Evolutionary conservation across 768 basidiomycete genomes (phyloP).

Genomic region (Dioszegia aurantiaca): DNA sequence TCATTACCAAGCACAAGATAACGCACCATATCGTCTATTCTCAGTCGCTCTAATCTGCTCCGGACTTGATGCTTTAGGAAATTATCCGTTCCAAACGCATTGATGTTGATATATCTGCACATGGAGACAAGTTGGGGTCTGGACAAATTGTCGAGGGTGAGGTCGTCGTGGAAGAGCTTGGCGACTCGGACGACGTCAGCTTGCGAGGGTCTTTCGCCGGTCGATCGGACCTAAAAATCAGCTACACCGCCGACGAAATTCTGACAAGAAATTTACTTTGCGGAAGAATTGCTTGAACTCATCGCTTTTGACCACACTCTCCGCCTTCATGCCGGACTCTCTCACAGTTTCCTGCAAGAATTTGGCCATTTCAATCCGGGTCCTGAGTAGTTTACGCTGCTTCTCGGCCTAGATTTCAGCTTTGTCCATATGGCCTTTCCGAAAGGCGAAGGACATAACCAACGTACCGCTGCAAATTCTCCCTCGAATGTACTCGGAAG

Average conservation of each 20-base stretch:
- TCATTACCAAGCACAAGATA: neutral
- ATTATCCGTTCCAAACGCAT: slow-evolving; percentile 98
- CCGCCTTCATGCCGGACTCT: slow-evolving; percentile 88
- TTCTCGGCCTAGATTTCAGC: slow-evolving; percentile 75
- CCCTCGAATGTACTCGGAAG: slow-evolving; percentile 97
- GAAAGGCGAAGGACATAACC: too few species aligned
- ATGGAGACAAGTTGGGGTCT: slow-evolving; percentile 97
- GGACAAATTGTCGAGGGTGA: slow-evolving; percentile 95
- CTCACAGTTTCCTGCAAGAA: slow-evolving; percentile 96
- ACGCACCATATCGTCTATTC: slow-evolving; percentile 73
- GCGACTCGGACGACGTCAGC: slow-evolving; percentile 90
- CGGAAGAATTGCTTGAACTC: slow-evolving; percentile 99
- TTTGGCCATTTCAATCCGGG: slow-evolving; percentile 97
- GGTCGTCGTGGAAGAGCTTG: slow-evolving; percentile 93
- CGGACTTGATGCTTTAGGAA: slow-evolving; percentile 91
- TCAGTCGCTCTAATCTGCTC: slow-evolving; percentile 71
- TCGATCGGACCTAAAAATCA: slow-evolving; percentile 72
- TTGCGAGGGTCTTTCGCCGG: slow-evolving; percentile 87
- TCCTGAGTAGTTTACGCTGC: slow-evolving; percentile 87
- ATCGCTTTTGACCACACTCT: slow-evolving; percentile 81
- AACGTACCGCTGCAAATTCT: slow-evolving; percentile 81
- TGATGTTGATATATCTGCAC: slow-evolving; percentile 96
- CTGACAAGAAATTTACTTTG: slow-evolving; percentile 60
- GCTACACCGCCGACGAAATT: neutral
- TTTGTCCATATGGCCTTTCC: neutral